Percentiles rank a stretch among this genome's conserved stretches.
Conservation (phyloP, 345 rosid species). For the Lepidium africanum region DNA sequence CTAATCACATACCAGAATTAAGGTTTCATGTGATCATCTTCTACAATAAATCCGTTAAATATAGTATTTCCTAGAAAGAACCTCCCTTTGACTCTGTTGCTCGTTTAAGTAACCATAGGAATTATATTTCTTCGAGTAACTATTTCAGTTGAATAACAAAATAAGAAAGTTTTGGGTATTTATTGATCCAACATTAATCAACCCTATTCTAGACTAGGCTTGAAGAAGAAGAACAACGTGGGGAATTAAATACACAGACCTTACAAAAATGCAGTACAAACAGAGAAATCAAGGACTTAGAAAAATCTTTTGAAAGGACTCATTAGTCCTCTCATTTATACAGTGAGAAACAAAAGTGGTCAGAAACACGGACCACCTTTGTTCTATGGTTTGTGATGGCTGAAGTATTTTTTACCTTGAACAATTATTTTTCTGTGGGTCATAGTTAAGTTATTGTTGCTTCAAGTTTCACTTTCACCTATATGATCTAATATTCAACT, state of each 20-base stretch:
- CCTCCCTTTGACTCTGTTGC: constrained; percentile 15
- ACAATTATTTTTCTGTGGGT: constrained; percentile 23
- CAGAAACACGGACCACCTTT: constrained; percentile 28
- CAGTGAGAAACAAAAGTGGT: not conserved
- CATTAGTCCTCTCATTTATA: constrained; percentile 19
- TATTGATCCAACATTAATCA: constrained; percentile 22
- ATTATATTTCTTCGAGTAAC: constrained; percentile 1
- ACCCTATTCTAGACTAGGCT: constrained; percentile 28
- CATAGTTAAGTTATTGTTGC: constrained; percentile 18
- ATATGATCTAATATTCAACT: constrained; percentile 15
- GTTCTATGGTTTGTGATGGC: constrained; percentile 15
- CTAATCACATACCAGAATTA: not conserved
- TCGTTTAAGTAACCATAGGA: constrained; percentile 22
- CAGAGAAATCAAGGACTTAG: not conserved
- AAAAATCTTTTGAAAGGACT: constrained; percentile 15
- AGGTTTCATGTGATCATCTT: constrained; percentile 17
- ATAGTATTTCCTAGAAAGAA: not conserved
- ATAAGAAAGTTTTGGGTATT: constrained; percentile 26
- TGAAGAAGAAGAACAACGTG: constrained; percentile 25
- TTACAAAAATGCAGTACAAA: constrained; percentile 15
- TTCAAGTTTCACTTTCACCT: constrained; percentile 29
- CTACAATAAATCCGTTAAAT: not conserved
- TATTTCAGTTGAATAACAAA: constrained; percentile 14
- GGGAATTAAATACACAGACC: constrained; percentile 26
- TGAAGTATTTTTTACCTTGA: constrained; percentile 4